phyloP scores from a whole-genome alignment of 257 asterid genomes.

The Nicotiana paniculata region DNA sequence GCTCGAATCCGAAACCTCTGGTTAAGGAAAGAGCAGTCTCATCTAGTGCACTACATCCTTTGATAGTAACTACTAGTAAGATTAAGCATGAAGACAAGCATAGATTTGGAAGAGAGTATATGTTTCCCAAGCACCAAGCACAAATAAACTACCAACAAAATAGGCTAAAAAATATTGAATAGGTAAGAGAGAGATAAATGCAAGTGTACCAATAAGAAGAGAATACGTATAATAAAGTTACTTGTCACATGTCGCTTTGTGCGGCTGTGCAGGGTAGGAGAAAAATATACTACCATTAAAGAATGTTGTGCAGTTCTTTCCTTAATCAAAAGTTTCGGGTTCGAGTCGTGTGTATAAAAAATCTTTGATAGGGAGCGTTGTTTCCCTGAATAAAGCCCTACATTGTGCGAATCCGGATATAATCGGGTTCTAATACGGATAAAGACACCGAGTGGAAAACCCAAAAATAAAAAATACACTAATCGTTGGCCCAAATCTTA shows the following conservation, averaged over 20 bases:
- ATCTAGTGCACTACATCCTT: too few relatives aligned
- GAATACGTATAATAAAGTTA: conserved; percentile 10
- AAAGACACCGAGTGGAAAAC: too few relatives aligned
- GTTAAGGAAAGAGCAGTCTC: too few relatives aligned
- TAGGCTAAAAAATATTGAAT: neutral
- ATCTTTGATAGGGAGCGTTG: too few relatives aligned
- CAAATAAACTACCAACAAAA: neutral
- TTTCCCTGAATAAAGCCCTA: too few relatives aligned
- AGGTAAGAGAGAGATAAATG: neutral
- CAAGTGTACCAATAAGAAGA: conserved; percentile 24
- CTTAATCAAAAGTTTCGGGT: too few relatives aligned
- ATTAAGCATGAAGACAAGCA: neutral
- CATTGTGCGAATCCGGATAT: too few relatives aligned
- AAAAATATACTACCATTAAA: neutral
- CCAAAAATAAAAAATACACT: neutral
- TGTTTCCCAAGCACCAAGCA: conserved; percentile 36
- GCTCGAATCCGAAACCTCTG: too few relatives aligned
- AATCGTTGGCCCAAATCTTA: neutral
- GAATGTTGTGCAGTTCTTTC: too few relatives aligned
- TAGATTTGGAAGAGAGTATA: conserved; percentile 9
- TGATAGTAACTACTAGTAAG: neutral
- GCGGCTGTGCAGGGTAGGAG: conserved; percentile 12
- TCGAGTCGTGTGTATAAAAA: too few relatives aligned
- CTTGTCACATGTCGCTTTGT: neutral
- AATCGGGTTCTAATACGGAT: too few relatives aligned